Evolutionary conservation across 1,284 basidiomycete species (phyloP).

Genomic region (Clitocybe nebularis): DNA sequence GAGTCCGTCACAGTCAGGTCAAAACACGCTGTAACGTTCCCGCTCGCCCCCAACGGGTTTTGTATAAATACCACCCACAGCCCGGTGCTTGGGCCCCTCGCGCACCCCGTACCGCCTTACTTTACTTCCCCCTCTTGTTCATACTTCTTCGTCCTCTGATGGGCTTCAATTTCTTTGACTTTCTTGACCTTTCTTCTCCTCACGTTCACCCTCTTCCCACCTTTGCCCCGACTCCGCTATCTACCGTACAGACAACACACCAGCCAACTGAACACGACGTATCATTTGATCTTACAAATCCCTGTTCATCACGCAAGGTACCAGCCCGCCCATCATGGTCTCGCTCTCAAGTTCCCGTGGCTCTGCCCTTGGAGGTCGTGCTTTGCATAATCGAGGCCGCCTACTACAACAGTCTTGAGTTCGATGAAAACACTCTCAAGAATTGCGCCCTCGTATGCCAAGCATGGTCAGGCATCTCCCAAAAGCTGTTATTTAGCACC

Average conservation of each 20-base stretch:
- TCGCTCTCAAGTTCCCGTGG: constrained; percentile 12
- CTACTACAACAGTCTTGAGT: constrained; percentile 33
- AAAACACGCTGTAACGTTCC: constrained; percentile 8
- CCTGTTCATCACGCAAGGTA: constrained; percentile 13
- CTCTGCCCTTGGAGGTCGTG: constrained; percentile 59
- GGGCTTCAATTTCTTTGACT: constrained; percentile 34
- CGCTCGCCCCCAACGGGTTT: constrained; percentile 8
- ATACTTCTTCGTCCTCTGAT: constrained; percentile 19
- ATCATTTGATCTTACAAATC: constrained; percentile 29
- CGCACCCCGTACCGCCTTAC: constrained; percentile 1
- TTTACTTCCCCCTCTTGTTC: constrained; percentile 2
- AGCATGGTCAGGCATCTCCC: constrained; percentile 57
- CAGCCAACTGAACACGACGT: constrained; percentile 32
- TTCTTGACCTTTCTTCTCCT: constrained; percentile 30
- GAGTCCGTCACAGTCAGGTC: constrained; percentile 9
- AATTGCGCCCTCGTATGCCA: constrained; percentile 59
- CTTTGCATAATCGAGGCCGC: constrained; percentile 58
- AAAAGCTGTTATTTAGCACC: constrained; percentile 58
- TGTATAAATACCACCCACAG: constrained; percentile 16
- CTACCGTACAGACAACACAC: constrained; percentile 15
- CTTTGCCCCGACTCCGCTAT: constrained; percentile 15
- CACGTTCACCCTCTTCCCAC: constrained; percentile 16
- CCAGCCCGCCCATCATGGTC: constrained; percentile 4
- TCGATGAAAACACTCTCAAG: constrained; percentile 40
- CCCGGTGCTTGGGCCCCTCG: constrained; percentile 9